Percentiles rank a stretch among this genome's conserved stretches.
Evolutionary conservation across 164 flowering plant species (phyloP).

Genomic region (Annona cherimola): DNA sequence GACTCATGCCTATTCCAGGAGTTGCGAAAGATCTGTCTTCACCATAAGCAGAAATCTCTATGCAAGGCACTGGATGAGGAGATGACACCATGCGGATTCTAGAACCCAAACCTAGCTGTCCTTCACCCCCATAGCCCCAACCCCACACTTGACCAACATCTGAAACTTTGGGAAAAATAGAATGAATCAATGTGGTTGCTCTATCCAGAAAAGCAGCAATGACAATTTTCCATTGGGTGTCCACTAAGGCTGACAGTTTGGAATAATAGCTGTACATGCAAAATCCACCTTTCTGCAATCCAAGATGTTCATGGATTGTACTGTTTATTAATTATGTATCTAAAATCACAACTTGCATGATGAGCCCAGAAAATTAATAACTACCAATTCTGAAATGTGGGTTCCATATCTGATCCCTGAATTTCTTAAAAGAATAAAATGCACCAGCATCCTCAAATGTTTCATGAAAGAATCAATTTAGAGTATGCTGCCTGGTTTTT

Average conservation of each 20-base stretch:
- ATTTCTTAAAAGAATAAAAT: constrained; percentile 33
- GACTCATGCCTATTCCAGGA: constrained; percentile 42
- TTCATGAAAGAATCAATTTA: not conserved
- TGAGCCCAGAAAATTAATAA: not conserved
- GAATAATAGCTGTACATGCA: not conserved
- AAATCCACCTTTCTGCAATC: not conserved
- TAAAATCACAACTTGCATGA: not conserved
- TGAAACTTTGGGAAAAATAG: constrained; percentile 47
- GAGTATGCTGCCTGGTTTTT: not conserved
- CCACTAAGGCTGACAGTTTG: not conserved
- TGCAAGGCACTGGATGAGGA: constrained; percentile 90
- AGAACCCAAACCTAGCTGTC: constrained; percentile 96
- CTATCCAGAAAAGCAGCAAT: not conserved
- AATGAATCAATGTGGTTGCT: constrained; percentile 20
- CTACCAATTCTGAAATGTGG: not conserved
- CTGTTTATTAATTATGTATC: not conserved
- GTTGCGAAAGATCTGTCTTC: constrained; percentile 47
- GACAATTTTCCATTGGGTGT: not conserved
- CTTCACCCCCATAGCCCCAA: constrained; percentile 99
- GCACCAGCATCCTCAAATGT: constrained; percentile 17
- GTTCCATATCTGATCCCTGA: constrained; percentile 93
- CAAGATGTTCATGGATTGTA: not conserved
- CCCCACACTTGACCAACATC: constrained; percentile 99
- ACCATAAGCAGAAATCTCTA: constrained; percentile 45
- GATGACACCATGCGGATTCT: constrained; percentile 92